Conservation (phyloP, 768 basidiomycete species). For the Leucosporidium scottii region DNA sequence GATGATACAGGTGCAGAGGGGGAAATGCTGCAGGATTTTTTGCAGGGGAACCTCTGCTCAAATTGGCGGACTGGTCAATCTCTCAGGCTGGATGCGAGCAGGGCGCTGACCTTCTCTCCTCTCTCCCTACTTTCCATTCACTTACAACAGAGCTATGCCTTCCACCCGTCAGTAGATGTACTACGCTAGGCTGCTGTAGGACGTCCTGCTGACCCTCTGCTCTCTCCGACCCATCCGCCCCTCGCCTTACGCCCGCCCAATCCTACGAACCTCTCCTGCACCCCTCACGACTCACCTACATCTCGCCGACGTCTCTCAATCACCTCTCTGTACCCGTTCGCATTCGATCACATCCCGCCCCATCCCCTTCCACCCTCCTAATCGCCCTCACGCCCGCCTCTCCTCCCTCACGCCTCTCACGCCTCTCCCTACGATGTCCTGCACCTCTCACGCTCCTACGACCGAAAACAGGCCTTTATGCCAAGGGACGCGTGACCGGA, state of each 20-base stretch:
- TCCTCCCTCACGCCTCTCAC: background rate
- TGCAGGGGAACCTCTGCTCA: no score
- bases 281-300: background rate
- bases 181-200: no score
- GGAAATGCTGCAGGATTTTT: no score
- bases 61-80: no score
- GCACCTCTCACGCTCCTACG: background rate
- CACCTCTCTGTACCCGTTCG: background rate
- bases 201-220: no score
- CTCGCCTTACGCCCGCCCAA: background rate
- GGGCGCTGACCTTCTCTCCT: background rate
- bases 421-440: background rate
- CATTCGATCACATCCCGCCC: background rate
- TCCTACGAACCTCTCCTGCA: background rate
- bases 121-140: background rate
- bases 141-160: background rate
- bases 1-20: no score
- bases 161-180: background rate
- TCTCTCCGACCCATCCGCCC: background rate
- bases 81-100: no score
- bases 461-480: constrained; percentile 20
- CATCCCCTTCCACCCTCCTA: background rate
- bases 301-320: background rate
- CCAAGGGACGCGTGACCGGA: constrained; percentile 76
- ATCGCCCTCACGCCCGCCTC: background rate